Base-by-base conservation (phyloP, 805 yeast genomes). In the Myxozyma nipponensis region DNA sequence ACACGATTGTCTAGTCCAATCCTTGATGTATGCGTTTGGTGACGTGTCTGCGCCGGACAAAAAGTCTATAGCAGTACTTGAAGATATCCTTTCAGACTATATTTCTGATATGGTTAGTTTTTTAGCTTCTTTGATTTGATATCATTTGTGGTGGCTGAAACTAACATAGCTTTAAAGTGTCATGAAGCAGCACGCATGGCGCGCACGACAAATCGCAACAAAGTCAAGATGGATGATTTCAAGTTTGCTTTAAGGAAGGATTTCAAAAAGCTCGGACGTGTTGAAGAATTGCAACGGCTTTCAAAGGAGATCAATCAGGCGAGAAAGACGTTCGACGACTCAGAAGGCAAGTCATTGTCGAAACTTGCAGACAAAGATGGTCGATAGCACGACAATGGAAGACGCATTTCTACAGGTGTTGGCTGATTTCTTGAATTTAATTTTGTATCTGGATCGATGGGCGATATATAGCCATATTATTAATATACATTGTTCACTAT, bases 161-260 rank as follows among this genome's bases (percentile, higher is more conserved):
- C 32, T 40, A 7, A 7, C 9, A 6, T 35, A 7, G 17, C 40
- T 24, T 15, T 18, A 17, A 32, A 63, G 72, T 72, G 87, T 69
- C 69, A 78, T 56, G 76, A 77, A 57, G 79, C 83, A 15, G 62
- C 73, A 54, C 62, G 74, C 22, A 71, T 74, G 56, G 73, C 86
- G 32, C 68, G 74, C 37, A 73, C 77, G 2, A 75, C 81, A 0
- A 70, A 70, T 10, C 70, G 88, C 35, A 78, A 73, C 53, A 84
- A 83, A 66, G 74, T 84, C 57, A 81, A 79, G 57, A 79, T 84
- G 17, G 89, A 83, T 39, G 90, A 84, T 62, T 79, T 84, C 68
- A 80, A 78, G 63, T 84, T 83, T 66, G 86, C 84, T 0, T 65
- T 85, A 45, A 68, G 89, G 40, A 75, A 75, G 47, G 91, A 84